Base-by-base conservation (phyloP, 148 eudicot species). In the Silene uniflora region DNA sequence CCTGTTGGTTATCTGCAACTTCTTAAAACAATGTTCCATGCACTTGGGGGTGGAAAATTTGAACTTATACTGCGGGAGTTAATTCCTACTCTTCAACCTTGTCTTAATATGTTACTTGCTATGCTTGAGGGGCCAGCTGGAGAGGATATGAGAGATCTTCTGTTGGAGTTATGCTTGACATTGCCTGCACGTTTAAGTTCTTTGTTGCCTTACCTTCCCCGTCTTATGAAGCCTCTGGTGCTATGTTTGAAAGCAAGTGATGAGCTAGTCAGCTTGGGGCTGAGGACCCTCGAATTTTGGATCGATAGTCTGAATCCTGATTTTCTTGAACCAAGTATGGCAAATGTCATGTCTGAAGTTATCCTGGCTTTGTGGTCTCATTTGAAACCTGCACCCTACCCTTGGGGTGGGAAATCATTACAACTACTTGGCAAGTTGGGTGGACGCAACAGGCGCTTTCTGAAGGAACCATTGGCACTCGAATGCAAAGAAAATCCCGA, bases 401-500 rank as follows among this genome's bases (percentile, higher is more conserved):
- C 85, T 78, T 90, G 97, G 92, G 98, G 98, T 70, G 90, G 87
- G 23, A 91, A 88, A 79, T 91, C 97, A 3, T 87, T 94, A 80
- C 97, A 94, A 84, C 97, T 94, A 73, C 96, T 94, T 75, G 98
- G 98, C 66, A 94, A 94, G 78, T 79, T 94, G 78, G 98, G 98
- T 76, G 98, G 98, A 55, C 96, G 98, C 68, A 94, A 94, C 72
- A 85, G 98, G 76, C 96, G 98, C 71, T 92, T 94, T 77, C 86
- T 94, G 72, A 94, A 94, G 83, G 98, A 94, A 85, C 98, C 98
- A 73, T 85, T 94, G 69, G 92, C 93, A 65, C 90, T 94, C 61
- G 98, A 94, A 60, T 94, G 97, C 85, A 94, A 94, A 84, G 98
- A 94, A 78, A 94, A 91, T 76, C 98, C 98, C 7, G 98, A 94